phyloP scores from a whole-genome alignment of 2,329 filamentous ascomycete species.

The Parastagonospora avenae region DNA sequence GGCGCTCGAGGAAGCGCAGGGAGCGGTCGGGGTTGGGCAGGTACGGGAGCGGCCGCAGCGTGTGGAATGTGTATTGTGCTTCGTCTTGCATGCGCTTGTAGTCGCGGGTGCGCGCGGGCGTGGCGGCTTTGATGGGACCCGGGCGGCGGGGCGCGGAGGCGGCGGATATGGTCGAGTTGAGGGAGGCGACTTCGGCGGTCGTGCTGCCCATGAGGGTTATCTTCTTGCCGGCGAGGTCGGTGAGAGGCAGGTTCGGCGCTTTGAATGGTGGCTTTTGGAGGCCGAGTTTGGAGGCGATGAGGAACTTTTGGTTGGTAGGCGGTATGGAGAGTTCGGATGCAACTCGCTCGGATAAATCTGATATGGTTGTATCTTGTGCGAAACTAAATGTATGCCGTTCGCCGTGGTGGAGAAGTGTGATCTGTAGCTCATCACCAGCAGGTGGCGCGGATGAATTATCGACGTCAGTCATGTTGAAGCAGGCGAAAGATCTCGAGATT shows the following conservation, averaged over 20 bases:
- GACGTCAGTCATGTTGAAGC: constrained; percentile 18
- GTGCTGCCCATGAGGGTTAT: constrained; percentile 70
- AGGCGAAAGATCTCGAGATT: not conserved
- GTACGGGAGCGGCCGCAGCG: constrained; percentile 74
- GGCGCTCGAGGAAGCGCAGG: constrained; percentile 71
- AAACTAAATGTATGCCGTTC: constrained; percentile 56
- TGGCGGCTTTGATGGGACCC: constrained; percentile 49
- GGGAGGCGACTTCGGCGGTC: constrained; percentile 62
- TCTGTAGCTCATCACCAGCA: constrained; percentile 25
- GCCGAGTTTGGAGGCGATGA: constrained; percentile 67
- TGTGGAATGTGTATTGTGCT: constrained; percentile 78
- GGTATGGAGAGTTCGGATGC: constrained; percentile 64
- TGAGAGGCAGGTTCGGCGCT: constrained; percentile 58
- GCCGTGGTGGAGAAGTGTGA: constrained; percentile 63
- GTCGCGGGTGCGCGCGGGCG: constrained; percentile 49
- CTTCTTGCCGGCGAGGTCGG: constrained; percentile 60
- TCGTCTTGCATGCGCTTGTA: constrained; percentile 61
- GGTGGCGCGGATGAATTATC: constrained; percentile 9
- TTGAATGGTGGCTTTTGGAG: constrained; percentile 69
- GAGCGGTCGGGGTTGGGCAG: constrained; percentile 77
- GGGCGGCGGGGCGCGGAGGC: constrained; percentile 47
- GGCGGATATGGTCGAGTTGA: constrained; percentile 49
- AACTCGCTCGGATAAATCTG: constrained; percentile 65
- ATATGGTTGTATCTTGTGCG: constrained; percentile 57
- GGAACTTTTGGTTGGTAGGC: constrained; percentile 68